Evolutionary conservation across 176 grass and related monocot species (phyloP).

Genomic region (Aechmea fasciata): DNA sequence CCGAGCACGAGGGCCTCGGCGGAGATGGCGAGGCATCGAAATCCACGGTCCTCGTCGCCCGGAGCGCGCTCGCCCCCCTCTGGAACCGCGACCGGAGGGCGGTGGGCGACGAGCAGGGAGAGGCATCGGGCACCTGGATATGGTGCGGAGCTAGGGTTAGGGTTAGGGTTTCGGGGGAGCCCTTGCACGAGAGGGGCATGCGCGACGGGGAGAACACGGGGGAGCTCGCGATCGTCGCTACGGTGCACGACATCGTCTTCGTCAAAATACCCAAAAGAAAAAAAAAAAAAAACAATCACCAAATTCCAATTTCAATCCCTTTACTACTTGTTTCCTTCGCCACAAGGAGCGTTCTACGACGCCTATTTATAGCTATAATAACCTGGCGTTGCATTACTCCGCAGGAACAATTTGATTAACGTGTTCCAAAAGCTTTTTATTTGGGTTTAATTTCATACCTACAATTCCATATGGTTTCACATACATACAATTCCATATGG

Average conservation of each 20-base stretch:
- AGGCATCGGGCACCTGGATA: slow-evolving; percentile 22
- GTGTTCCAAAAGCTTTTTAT: too few species aligned
- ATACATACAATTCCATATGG: too few species aligned
- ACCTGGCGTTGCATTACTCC: too few species aligned
- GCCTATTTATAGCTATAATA: too few species aligned
- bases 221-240: slow-evolving; percentile 78
- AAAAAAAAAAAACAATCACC: too few species aligned
- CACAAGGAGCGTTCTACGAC: too few species aligned
- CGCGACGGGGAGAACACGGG: slow-evolving; percentile 88
- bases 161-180: slow-evolving; percentile 50
- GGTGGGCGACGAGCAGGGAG: slow-evolving; percentile 33
- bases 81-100: slow-evolving; percentile 33
- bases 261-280: background rate
- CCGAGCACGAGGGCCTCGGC: background rate
- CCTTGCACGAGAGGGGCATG: slow-evolving; percentile 72
- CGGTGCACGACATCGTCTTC: slow-evolving; percentile 57
- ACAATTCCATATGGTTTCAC: too few species aligned
- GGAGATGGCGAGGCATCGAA: slow-evolving; percentile 25
- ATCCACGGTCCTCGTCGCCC: background rate
- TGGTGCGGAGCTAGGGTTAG: slow-evolving; percentile 26
- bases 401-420: too few species aligned
- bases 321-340: too few species aligned
- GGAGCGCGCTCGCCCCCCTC: background rate
- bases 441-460: too few species aligned
- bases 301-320: too few species aligned